phyloP scores from a whole-genome alignment of 2,329 filamentous ascomycete species.

The Paraphaeosphaeria minitans region DNA sequence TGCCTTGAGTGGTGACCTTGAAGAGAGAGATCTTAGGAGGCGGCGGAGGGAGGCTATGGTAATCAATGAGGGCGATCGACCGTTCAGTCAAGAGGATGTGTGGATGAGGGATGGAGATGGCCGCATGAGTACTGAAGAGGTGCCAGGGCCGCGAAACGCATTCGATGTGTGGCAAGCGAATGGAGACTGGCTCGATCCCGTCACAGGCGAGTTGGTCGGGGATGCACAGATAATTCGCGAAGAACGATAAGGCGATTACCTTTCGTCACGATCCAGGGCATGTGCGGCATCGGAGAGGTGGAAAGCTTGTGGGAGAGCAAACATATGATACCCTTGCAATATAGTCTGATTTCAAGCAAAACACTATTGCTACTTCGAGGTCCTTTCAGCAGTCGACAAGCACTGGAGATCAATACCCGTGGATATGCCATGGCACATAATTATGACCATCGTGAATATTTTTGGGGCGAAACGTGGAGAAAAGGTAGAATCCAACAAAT shows the following conservation, averaged over 20 bases:
- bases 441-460: no score
- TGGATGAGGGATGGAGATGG: conserved; percentile 60
- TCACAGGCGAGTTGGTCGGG: neutral
- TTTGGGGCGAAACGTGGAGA: no score
- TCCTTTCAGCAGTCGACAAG: no score
- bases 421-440: no score
- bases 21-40: conserved; percentile 74
- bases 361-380: no score
- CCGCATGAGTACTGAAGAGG: conserved; percentile 19
- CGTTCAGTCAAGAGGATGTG: conserved; percentile 76
- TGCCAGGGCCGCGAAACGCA: neutral
- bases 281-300: neutral
- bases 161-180: neutral
- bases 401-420: no score
- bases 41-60: conserved; percentile 88
- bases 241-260: neutral
- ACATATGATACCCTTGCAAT: conserved; percentile 7
- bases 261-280: no score
- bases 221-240: neutral
- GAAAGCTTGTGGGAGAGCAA: neutral
- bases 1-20: conserved; percentile 44
- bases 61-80: conserved; percentile 80
- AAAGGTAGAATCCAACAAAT: neutral
- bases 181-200: neutral
- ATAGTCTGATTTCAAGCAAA: neutral